phyloP scores from a whole-genome alignment of 164 flowering plant species.

The Aristolochia fimbriata region DNA sequence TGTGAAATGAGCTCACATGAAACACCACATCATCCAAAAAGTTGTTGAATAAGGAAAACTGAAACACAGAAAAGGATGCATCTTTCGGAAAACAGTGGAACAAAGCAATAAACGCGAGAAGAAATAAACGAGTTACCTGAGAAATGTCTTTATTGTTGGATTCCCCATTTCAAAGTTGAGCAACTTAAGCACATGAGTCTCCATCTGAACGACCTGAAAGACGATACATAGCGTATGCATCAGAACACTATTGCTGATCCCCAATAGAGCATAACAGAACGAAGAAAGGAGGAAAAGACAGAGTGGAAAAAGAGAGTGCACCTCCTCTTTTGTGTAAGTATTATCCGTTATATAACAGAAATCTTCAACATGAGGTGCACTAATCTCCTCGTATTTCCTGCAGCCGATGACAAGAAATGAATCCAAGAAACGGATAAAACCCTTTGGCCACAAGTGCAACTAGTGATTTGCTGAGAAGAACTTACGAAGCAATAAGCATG shows the following conservation, averaged over 20 bases:
- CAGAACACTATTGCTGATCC: neutral
- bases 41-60: neutral
- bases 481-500: slow-evolving; percentile 91
- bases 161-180: slow-evolving; percentile 54
- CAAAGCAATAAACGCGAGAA: neutral
- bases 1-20: neutral
- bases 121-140: slow-evolving; percentile 22
- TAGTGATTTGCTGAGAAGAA: neutral
- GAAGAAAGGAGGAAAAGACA: neutral
- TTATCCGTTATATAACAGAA: slow-evolving; percentile 88
- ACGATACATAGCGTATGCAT: neutral
- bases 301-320: slow-evolving; percentile 5
- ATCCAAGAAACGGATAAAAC: neutral
- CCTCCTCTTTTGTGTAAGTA: slow-evolving; percentile 67
- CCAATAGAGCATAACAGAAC: neutral
- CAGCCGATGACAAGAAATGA: neutral
- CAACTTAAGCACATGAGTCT: slow-evolving; percentile 39
- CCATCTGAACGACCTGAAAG: slow-evolving; percentile 54
- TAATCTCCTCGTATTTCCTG: slow-evolving; percentile 92
- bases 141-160: slow-evolving; percentile 58
- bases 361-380: slow-evolving; percentile 73
- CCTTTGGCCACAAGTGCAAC: neutral
- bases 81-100: neutral
- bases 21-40: neutral
- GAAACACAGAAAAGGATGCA: neutral